Percentiles rank a stretch among this genome's conserved stretches.
Evolutionary conservation across 495 filamentous ascomycete genomes (phyloP).

Genomic region (Glonium stellatum): DNA sequence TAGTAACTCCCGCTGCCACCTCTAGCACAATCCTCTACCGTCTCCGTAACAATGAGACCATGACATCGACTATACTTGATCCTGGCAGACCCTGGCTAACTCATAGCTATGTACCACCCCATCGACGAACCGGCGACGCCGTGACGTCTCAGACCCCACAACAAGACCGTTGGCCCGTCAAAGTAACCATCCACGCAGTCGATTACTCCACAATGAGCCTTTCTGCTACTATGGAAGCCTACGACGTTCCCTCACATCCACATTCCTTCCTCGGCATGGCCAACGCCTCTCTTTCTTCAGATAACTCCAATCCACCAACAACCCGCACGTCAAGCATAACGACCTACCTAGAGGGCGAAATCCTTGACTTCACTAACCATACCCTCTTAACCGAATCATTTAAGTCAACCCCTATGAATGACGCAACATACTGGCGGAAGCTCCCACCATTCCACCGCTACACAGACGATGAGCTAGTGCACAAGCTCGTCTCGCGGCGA

Average conservation of each 20-base stretch:
- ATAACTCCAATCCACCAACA: constrained; percentile 42
- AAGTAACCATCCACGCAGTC: constrained; percentile 62
- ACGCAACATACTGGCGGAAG: constrained; percentile 66
- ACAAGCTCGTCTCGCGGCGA: constrained; percentile 50
- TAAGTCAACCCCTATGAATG: constrained; percentile 51
- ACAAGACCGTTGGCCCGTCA: constrained; percentile 65
- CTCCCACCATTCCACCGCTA: constrained; percentile 58
- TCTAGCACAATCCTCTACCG: constrained; percentile 27
- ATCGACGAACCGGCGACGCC: constrained; percentile 7
- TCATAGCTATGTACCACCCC: constrained; percentile 20
- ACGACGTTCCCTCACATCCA: constrained; percentile 53
- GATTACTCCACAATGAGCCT: constrained; percentile 57
- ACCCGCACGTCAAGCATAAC: constrained; percentile 54
- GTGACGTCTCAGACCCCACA: constrained; percentile 26
- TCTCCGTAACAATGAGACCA: constrained; percentile 23
- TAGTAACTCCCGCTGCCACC: constrained; percentile 11
- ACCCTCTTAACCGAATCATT: constrained; percentile 64
- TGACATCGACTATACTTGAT: constrained; percentile 23
- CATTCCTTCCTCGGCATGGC: constrained; percentile 19
- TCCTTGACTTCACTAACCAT: constrained; percentile 65
- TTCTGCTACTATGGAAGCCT: constrained; percentile 74
- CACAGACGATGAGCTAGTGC: constrained; percentile 52
- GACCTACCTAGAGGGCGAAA: constrained; percentile 70
- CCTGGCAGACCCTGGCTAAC: constrained; percentile 32
- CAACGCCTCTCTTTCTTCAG: constrained; percentile 7